Evolutionary conservation across 2,329 filamentous ascomycete species (phyloP), one percentile per base, ranked within the genome.

Genomic region (Aspergillus ustus): DNA sequence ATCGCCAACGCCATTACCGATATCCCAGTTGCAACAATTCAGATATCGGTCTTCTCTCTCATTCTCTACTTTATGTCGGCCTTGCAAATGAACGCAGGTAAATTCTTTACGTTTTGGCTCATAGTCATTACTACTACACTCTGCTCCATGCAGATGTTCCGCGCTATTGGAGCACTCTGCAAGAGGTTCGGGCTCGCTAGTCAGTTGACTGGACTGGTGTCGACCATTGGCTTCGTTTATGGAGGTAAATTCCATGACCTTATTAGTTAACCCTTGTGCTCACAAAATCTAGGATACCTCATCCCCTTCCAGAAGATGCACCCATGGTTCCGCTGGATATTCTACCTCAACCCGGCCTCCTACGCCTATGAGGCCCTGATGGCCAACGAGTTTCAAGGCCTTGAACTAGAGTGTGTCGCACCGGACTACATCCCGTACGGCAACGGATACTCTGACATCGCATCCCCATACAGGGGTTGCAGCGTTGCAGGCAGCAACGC

Each of bases 361-460:
- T 91, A 91, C 61, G 87, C 82, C 0, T 92, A 90, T 50, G 86
- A 91, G 61, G 84, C 85, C 0, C 75, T 92, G 0, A 80, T 91
- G 68, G 82, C 87, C 0, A 92, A 91, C 66, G 89, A 92, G 70
- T 91, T 91, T 58, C 82, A 87, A 19, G 76, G 76, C 4, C 73
- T 86, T 0, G 73, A 83, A 2, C 78, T 88, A 15, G 66, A 81
- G 19, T 89, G 87, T 62, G 78, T 80, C 1, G 75, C 80, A 9
- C 83, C 85, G 0, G 67, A 73, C 15, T 83, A 79, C 51, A 74
- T 85, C 6, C 82, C 84, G 0, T 72, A 67, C 7, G 80, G 80
- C 3, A n/a, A 66, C 4, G 71, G 73, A 0, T 86, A 85, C 58
- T 46, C 70, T 1, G 60, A 53, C 54, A 57, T 61, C 1, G 54